Evolutionary conservation across 2,329 filamentous ascomycete genomes (phyloP), one percentile per base, ranked within the genome.

Genomic region (Rhytidhysteron rufulum): DNA sequence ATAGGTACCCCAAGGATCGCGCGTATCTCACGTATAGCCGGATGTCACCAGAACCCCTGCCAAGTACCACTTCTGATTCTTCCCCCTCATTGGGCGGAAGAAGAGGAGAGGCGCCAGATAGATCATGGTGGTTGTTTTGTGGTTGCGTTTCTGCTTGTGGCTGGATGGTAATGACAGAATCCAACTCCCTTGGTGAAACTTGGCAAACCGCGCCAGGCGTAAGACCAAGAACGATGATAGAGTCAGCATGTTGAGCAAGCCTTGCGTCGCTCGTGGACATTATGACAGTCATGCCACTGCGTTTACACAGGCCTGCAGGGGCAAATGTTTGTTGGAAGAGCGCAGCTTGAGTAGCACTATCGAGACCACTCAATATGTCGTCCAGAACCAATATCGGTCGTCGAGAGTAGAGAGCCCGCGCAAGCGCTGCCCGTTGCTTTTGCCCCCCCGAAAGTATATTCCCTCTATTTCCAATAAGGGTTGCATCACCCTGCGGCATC

Each of bases 381-480:
- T 74, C 71, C 10, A 74, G 53, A 11, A 74, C 55, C 16, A 72
- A 51, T n/a, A 70, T 50, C 15, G 63, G 55, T 32, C 60, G 61
- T 31, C 63, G 58, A 7, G 70, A 60, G 50, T 74, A 75, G 5
- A 71, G 56, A 15, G 71, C 70, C 31, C 72, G 59, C 25, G 71
- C 72, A 11, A 73, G 58, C 16, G 69, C 64, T 39, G 72, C 63
- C 18, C 70, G 60, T 40, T 72, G 67, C 34, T 63, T 69, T 44
- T 74, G 71, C 4, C 71, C 71, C 11, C 70, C 70, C 47, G 69
- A 73, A 10, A 72, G 63, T 9, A 65, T 60, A 38, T 70, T 59
- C 5, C 72, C 72, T 42, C 68, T 68, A 45, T 65, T 72, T 11
- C 71, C 72, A 36, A 73, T 67, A 13, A 67, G 45, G 4, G 70